phyloP scores from a whole-genome alignment of 805 yeast species.

The Candida awuae region DNA sequence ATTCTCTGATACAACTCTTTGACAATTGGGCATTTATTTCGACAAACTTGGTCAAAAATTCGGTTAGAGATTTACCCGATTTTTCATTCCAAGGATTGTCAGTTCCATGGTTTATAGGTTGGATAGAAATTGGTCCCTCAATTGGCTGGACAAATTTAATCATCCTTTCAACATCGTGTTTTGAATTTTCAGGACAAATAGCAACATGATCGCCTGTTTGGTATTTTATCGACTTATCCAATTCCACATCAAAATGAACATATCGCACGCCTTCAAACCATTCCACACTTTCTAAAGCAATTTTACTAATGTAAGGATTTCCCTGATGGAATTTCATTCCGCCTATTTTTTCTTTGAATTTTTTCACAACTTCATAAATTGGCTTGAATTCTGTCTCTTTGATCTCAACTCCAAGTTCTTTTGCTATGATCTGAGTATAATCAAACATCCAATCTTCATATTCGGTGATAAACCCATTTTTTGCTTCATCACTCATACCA shows the following conservation, averaged over 20 bases:
- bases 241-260: conserved; percentile 61
- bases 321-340: conserved; percentile 22
- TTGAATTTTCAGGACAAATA: conserved; percentile 76
- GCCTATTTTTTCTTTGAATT: not conserved
- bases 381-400: conserved; percentile 46
- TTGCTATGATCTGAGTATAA: conserved; percentile 38
- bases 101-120: conserved; percentile 44
- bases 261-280: conserved; percentile 51
- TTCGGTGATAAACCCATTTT: conserved; percentile 86
- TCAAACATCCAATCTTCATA: conserved; percentile 84
- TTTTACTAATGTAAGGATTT: conserved; percentile 61
- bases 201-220: conserved; percentile 93
- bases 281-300: conserved; percentile 33
- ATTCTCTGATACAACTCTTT: conserved; percentile 52
- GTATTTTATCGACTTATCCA: conserved; percentile 64
- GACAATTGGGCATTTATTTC: conserved; percentile 85
- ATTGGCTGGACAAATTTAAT: conserved; percentile 31
- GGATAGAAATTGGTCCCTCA: not conserved
- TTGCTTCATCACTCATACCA: conserved; percentile 90
- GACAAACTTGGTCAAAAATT: conserved; percentile 68
- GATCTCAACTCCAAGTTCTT: conserved; percentile 1
- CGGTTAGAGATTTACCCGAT: conserved; percentile 47
- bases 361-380: conserved; percentile 35
- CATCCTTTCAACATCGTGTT: conserved; percentile 56
- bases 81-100: conserved; percentile 40